Evolutionary conservation across 371 early-diverging fungal genomes (phyloP).

Genomic region (Dichotomocladium elegans): DNA sequence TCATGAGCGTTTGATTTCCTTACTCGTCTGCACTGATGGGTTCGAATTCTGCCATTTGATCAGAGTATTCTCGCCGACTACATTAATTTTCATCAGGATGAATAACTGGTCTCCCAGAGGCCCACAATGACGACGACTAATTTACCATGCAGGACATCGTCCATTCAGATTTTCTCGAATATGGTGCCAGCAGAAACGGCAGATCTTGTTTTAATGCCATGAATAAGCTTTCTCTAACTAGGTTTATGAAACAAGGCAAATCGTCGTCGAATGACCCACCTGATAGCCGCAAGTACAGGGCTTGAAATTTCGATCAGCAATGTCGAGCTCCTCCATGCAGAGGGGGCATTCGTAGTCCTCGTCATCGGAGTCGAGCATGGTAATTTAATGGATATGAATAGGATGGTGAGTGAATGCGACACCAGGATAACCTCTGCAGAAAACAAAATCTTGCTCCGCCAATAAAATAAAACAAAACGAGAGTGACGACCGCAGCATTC

Average conservation of each 20-base stretch:
- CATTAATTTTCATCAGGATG: constrained; percentile 3
- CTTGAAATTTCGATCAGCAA: constrained; percentile 90
- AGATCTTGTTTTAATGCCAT: constrained; percentile 64
- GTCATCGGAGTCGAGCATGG: constrained; percentile 54
- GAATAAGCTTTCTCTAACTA: not conserved
- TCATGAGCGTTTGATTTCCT: constrained; percentile 13
- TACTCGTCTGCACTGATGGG: constrained; percentile 89
- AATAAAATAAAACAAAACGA: no score
- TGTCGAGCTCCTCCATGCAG: constrained; percentile 96
- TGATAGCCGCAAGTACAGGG: constrained; percentile 98
- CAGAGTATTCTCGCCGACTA: constrained; percentile 77
- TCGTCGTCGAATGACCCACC: constrained; percentile 56
- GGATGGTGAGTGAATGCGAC: not conserved
- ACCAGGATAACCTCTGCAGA: not conserved
- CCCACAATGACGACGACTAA: not conserved
- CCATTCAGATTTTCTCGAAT: constrained; percentile 91
- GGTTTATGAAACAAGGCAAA: not conserved
- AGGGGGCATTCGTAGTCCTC: constrained; percentile 94
- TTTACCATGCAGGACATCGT: constrained; percentile 88
- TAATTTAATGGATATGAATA: not conserved
- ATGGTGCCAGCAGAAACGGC: constrained; percentile 98
- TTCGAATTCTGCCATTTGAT: constrained; percentile 84
- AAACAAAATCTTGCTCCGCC: no score
- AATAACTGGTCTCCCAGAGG: no score
- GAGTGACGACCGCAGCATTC: no score